A percentile compares a stretch with the other conserved stretches of the same genome.
These are phyloP conservation scores for Arbutus unedo DNA, from an alignment of 148 eudicot genomes.

Conservation along the genomic window DNA sequence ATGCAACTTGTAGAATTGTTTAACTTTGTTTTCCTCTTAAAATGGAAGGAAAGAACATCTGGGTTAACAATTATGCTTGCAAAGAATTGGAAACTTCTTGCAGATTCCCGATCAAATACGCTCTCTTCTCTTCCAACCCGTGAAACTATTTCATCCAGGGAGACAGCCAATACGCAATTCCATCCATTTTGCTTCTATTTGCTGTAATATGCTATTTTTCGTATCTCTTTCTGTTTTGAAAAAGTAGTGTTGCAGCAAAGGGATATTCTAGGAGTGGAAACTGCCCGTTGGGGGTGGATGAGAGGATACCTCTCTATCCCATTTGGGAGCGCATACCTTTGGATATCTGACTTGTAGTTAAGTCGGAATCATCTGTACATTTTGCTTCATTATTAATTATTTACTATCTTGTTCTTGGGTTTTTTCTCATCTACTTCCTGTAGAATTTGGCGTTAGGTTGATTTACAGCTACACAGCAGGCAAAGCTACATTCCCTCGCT, in stretches of 20 bases:
- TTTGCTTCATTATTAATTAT: background rate
- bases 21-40: background rate
- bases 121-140: background rate
- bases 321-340: slow-evolving; percentile 1
- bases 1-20: background rate
- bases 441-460: background rate
- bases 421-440: background rate
- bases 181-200: background rate
- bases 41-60: background rate
- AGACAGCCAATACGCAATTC: no score
- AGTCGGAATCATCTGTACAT: background rate
- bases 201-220: background rate
- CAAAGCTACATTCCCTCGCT: background rate
- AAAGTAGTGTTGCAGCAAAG: background rate
- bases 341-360: background rate
- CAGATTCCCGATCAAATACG: background rate
- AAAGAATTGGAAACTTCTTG: background rate
- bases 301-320: background rate
- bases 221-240: background rate
- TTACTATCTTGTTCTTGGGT: background rate
- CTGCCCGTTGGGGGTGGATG: background rate
- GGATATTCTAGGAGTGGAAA: background rate
- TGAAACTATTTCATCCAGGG: no score
- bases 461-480: background rate
- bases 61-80: background rate